Percentiles rank a stretch among this genome's conserved stretches.
phyloP scores from a whole-genome alignment of 306 rosid genomes.

The Erythrophleum fordii region DNA sequence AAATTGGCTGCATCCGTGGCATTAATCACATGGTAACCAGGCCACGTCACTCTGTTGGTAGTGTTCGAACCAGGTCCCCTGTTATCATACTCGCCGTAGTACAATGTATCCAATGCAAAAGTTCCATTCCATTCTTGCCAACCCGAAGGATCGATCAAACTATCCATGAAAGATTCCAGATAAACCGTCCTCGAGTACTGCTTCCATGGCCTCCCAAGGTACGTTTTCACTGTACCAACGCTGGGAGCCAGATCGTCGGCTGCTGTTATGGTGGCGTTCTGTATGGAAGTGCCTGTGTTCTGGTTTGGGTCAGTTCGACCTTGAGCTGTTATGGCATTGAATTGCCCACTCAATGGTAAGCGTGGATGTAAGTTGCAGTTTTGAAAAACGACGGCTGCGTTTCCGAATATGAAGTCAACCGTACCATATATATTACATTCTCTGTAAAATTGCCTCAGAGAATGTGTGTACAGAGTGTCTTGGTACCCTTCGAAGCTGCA shows the following conservation, averaged over 20 bases:
- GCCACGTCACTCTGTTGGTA: constrained; percentile 57
- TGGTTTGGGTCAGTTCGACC: constrained; percentile 66
- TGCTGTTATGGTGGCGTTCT: constrained; percentile 50
- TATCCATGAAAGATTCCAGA: constrained; percentile 50
- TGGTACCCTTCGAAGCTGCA: constrained; percentile 90
- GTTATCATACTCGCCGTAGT: constrained; percentile 62
- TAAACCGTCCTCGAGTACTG: constrained; percentile 59
- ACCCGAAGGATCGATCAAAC: constrained; percentile 50
- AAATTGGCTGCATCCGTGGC: constrained; percentile 64
- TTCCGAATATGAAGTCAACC: constrained; percentile 79
- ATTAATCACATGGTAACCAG: constrained; percentile 63
- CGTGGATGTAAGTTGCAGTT: constrained; percentile 66
- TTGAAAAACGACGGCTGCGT: constrained; percentile 63
- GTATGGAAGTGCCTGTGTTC: constrained; percentile 65
- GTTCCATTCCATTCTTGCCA: constrained; percentile 64
- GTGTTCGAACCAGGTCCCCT: constrained; percentile 70
- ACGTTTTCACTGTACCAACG: constrained; percentile 38
- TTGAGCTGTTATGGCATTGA: constrained; percentile 68
- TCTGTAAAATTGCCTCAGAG: constrained; percentile 79
- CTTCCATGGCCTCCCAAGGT: constrained; percentile 76
- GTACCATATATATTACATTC: constrained; percentile 87
- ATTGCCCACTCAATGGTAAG: constrained; percentile 56
- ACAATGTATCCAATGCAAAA: constrained; percentile 56
- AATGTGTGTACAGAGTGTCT: constrained; percentile 79
- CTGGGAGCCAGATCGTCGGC: constrained; percentile 46